Percentiles rank a stretch among this genome's conserved stretches.
phyloP scores from a whole-genome alignment of 106 monocot genomes.

The Apostasia ramifera region DNA sequence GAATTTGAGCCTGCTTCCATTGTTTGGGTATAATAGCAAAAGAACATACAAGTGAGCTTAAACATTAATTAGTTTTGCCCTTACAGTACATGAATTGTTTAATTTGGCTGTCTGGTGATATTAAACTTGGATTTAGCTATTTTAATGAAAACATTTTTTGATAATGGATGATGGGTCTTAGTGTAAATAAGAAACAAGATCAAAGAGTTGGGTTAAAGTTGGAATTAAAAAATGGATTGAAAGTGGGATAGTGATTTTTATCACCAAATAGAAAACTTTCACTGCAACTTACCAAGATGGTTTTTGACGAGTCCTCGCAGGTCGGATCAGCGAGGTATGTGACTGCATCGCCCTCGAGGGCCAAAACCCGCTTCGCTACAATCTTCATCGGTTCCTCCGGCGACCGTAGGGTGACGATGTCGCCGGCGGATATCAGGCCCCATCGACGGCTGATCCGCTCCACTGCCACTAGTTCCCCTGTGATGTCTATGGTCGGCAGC shows the following conservation, averaged over 20 bases:
- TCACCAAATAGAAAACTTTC: neutral
- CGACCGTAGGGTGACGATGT: constrained; percentile 56
- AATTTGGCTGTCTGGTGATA: too few species aligned
- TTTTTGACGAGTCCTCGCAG: constrained; percentile 19
- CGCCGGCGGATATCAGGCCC: constrained; percentile 36
- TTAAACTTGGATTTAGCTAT: too few species aligned
- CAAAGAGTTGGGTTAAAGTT: neutral
- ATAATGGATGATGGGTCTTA: too few species aligned
- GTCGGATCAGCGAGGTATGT: constrained; percentile 41
- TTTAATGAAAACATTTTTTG: too few species aligned
- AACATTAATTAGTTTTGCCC: too few species aligned
- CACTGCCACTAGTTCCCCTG: constrained; percentile 70
- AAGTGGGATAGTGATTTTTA: too few species aligned
- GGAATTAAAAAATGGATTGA: too few species aligned
- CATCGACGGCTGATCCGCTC: constrained; percentile 37
- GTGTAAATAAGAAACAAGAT: neutral
- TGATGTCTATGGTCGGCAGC: constrained; percentile 70
- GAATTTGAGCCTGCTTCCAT: too few species aligned
- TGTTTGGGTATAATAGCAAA: too few species aligned
- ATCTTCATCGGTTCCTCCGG: constrained; percentile 68
- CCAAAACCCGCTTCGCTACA: constrained; percentile 63
- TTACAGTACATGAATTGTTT: too few species aligned
- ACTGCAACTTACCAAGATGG: constrained; percentile 39
- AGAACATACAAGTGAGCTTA: too few species aligned
- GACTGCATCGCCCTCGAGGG: constrained; percentile 70